These are phyloP conservation scores for Cyclanthera cordifolia DNA, from an alignment of 306 rosid genomes.

Conservation along the genomic window DNA sequence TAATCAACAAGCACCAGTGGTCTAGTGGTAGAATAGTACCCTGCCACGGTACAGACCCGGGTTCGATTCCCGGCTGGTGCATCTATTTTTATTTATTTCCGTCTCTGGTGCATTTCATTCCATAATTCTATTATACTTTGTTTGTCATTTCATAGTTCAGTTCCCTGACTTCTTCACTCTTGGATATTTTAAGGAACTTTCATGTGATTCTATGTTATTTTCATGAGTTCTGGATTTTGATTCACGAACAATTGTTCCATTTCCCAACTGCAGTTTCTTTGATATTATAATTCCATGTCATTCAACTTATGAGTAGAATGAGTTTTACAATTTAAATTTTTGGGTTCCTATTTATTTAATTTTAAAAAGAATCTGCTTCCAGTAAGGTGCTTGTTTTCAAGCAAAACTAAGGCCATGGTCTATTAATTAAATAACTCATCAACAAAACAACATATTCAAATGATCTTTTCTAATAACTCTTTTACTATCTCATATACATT, in stretches of 20 bases:
- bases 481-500: too few species aligned
- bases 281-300: neutral
- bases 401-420: too few species aligned
- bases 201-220: neutral
- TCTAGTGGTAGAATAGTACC: constrained; percentile 93
- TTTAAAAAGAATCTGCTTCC: neutral
- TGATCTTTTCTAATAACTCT: too few species aligned
- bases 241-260: neutral
- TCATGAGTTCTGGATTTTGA: constrained; percentile 4
- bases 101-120: too few species aligned
- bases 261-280: neutral
- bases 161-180: neutral
- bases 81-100: accelerated
- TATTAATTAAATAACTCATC: too few species aligned
- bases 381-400: too few species aligned
- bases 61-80: constrained; percentile 55
- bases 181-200: neutral
- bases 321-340: neutral
- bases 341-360: neutral
- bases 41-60: constrained; percentile 55
- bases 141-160: neutral
- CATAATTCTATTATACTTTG: neutral
- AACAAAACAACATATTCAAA: too few species aligned
- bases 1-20: constrained; percentile 56
- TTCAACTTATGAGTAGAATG: neutral